Conservation (phyloP, 805 yeast species). For the Lachancea fermentati region DNA sequence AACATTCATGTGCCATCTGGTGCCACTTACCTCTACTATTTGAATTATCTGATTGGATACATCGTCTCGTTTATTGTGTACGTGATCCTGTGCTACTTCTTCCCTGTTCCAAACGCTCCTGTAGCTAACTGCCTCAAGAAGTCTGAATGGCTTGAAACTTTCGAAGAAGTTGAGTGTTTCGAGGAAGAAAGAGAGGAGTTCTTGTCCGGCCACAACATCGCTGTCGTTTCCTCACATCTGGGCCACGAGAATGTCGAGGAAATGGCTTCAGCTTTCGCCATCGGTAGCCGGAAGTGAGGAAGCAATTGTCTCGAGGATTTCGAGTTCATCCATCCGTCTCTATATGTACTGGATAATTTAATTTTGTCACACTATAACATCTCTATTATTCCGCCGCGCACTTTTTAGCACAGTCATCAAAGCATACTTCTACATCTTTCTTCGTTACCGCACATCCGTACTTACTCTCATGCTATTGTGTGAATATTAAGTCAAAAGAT, state of each 20-base stretch:
- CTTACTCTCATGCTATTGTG: too few species aligned
- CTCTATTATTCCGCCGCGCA: too few species aligned
- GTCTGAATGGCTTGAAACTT: conserved; percentile 57
- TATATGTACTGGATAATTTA: too few species aligned
- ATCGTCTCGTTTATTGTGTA: conserved; percentile 51
- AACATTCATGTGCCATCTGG: conserved; percentile 55
- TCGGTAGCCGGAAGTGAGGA: not conserved
- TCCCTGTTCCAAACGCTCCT: conserved; percentile 45
- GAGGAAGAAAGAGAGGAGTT: conserved; percentile 31
- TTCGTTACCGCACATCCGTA: too few species aligned
- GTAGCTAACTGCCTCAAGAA: conserved; percentile 38
- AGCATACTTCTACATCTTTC: too few species aligned
- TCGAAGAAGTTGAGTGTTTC: conserved; percentile 59
- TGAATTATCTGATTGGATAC: conserved; percentile 77
- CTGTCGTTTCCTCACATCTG: conserved; percentile 4
- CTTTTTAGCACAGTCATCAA: too few species aligned
- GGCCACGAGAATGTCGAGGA: conserved; percentile 6
- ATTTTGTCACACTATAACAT: too few species aligned
- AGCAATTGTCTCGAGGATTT: too few species aligned
- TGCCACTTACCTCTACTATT: conserved; percentile 62
- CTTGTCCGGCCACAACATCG: not conserved
- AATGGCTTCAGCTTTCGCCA: conserved; percentile 3
- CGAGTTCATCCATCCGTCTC: too few species aligned
- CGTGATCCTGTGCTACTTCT: conserved; percentile 44
- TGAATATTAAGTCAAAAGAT: too few species aligned